phyloP scores from a whole-genome alignment of 148 eudicot genomes.

The Suaeda aralocaspica region DNA sequence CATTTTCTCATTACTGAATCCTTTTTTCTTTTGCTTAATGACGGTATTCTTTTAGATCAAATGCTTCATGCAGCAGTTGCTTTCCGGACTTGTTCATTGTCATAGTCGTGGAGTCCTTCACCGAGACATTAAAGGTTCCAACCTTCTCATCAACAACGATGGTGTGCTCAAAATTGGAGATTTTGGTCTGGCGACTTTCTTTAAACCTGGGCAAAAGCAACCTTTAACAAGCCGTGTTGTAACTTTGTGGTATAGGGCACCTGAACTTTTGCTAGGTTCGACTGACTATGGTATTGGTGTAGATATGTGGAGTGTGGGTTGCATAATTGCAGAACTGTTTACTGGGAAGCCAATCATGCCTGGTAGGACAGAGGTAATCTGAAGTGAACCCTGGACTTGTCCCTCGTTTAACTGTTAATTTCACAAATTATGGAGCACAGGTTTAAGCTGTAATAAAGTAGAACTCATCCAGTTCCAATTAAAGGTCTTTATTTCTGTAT shows the following conservation, averaged over 20 bases:
- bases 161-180: conserved; percentile 88
- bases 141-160: conserved; percentile 60
- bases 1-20: background rate
- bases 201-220: conserved; percentile 54
- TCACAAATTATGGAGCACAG: background rate
- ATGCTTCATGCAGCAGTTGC: conserved; percentile 72
- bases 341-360: conserved; percentile 92
- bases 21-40: background rate
- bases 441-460: background rate
- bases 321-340: conserved; percentile 79
- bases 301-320: conserved; percentile 91
- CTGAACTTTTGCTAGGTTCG: conserved; percentile 81
- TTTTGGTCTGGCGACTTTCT: conserved; percentile 75
- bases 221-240: conserved; percentile 84
- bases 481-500: background rate
- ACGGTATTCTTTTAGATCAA: conserved; percentile 49
- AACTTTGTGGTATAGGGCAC: conserved; percentile 86
- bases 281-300: conserved; percentile 71
- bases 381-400: background rate
- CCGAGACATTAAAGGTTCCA: conserved; percentile 79
- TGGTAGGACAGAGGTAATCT: conserved; percentile 80
- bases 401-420: background rate
- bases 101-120: conserved; percentile 77
- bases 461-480: background rate
- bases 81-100: conserved; percentile 70